phyloP scores from a whole-genome alignment of 2,329 filamentous ascomycete species.

The Aspergillus novoparasiticus region DNA sequence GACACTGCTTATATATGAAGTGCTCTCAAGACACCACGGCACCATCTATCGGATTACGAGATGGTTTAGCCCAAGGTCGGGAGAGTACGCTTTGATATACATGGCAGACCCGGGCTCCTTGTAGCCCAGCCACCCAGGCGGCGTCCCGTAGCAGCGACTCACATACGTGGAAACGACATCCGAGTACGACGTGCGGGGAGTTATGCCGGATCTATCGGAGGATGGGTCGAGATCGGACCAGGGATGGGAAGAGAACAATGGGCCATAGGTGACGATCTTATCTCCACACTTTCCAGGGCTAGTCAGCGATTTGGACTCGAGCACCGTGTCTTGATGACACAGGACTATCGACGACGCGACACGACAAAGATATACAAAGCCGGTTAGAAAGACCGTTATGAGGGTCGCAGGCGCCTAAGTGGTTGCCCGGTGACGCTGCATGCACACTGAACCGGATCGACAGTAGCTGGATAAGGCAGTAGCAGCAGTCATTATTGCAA shows the following conservation, averaged over 20 bases:
- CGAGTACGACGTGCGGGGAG: background rate
- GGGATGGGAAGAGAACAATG: background rate
- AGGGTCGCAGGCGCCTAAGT: background rate
- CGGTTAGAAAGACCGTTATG: background rate
- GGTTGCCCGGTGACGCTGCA: background rate
- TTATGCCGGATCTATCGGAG: slow-evolving; percentile 2
- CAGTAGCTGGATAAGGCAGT: slow-evolving; percentile 2
- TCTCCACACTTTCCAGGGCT: background rate
- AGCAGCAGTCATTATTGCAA: background rate
- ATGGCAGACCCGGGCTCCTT: background rate
- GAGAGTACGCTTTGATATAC: background rate
- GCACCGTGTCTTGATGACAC: background rate
- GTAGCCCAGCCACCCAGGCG: background rate
- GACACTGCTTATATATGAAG: background rate
- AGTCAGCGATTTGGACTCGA: background rate
- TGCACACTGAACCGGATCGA: slow-evolving; percentile 1
- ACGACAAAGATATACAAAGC: background rate
- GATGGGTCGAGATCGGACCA: background rate
- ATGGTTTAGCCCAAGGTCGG: background rate
- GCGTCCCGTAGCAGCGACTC: background rate
- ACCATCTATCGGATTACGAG: background rate
- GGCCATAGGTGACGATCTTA: background rate
- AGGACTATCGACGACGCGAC: background rate
- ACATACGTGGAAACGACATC: slow-evolving; percentile 2
- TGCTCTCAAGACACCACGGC: background rate